These are phyloP conservation scores for Suillus luteus DNA, from an alignment of 768 basidiomycete genomes.

Conservation along the genomic window DNA sequence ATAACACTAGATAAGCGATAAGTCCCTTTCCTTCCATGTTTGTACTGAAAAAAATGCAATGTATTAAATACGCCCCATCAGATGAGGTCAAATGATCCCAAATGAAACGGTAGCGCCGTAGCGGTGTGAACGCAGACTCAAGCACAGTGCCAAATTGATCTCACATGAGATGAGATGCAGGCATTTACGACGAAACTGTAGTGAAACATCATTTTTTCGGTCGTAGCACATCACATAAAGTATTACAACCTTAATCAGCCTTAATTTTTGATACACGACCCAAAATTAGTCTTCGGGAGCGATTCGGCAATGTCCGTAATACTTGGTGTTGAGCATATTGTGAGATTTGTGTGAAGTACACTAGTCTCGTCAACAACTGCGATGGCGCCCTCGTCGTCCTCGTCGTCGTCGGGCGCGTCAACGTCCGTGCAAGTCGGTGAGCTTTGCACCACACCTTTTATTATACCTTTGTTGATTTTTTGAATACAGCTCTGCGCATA, in stretches of 20 bases:
- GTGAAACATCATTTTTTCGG: not conserved
- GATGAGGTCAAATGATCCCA: not conserved
- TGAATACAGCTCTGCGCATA: constrained; percentile 75
- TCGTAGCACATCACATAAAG: not conserved
- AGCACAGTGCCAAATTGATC: not conserved
- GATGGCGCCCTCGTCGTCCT: constrained; percentile 78
- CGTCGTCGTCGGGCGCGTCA: constrained; percentile 61
- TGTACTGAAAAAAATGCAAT: not conserved
- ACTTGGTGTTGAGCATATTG: constrained; percentile 1
- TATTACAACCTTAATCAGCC: not conserved
- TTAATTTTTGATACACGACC: not conserved
- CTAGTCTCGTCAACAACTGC: constrained; percentile 31
- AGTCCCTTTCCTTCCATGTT: not conserved
- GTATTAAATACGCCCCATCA: not conserved
- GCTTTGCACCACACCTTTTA: constrained; percentile 35
- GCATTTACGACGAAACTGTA: not conserved
- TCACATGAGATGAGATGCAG: not conserved
- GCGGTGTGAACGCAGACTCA: not conserved
- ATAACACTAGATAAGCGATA: not conserved
- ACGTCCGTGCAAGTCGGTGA: constrained; percentile 94
- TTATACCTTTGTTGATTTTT: constrained; percentile 21
- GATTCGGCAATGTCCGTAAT: constrained; percentile 6
- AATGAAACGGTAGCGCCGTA: not conserved
- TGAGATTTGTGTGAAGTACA: constrained; percentile 7
- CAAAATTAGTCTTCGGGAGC: not conserved